These are phyloP conservation scores for Paxillus involutus DNA, from an alignment of 768 basidiomycete species.

Conservation along the genomic window DNA sequence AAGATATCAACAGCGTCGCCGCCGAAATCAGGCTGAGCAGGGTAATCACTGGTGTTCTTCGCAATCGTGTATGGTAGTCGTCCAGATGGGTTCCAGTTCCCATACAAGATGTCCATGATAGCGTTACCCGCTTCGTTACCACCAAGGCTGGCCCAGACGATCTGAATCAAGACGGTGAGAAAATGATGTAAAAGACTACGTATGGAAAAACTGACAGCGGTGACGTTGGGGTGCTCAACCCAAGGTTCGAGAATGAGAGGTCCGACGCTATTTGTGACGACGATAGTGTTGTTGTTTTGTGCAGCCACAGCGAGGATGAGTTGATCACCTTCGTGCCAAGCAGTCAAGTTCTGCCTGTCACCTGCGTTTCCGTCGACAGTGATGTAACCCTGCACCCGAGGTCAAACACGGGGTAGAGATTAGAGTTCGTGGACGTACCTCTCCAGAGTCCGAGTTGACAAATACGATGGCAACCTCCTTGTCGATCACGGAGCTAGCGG, in stretches of 20 bases:
- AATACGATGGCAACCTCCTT: conserved; percentile 78
- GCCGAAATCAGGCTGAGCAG: conserved; percentile 37
- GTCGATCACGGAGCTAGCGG: conserved; percentile 45
- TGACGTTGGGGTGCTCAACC: conserved; percentile 75
- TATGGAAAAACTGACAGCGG: conserved; percentile 50
- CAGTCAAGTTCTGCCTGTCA: conserved; percentile 38
- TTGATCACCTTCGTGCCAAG: conserved; percentile 36
- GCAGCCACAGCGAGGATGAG: conserved; percentile 59
- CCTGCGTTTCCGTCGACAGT: conserved; percentile 55
- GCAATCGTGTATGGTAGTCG: conserved; percentile 76
- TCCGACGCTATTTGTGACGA: conserved; percentile 78
- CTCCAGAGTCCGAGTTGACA: conserved; percentile 81
- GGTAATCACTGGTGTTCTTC: conserved; percentile 51
- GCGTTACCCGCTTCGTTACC: conserved; percentile 82
- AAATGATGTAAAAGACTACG: conserved; percentile 7
- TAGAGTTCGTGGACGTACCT: conserved; percentile 35
- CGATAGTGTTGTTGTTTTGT: conserved; percentile 74
- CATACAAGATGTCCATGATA: conserved; percentile 77
- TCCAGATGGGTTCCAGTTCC: conserved; percentile 72
- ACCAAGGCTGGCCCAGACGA: conserved; percentile 51
- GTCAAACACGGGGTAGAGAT: neutral
- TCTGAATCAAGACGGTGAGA: conserved; percentile 24
- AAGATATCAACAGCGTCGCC: conserved; percentile 30
- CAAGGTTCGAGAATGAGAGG: conserved; percentile 68
- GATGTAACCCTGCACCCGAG: conserved; percentile 41